phyloP scores from a whole-genome alignment of 495 filamentous ascomycete genomes.

The Xylaria bambusicola region DNA sequence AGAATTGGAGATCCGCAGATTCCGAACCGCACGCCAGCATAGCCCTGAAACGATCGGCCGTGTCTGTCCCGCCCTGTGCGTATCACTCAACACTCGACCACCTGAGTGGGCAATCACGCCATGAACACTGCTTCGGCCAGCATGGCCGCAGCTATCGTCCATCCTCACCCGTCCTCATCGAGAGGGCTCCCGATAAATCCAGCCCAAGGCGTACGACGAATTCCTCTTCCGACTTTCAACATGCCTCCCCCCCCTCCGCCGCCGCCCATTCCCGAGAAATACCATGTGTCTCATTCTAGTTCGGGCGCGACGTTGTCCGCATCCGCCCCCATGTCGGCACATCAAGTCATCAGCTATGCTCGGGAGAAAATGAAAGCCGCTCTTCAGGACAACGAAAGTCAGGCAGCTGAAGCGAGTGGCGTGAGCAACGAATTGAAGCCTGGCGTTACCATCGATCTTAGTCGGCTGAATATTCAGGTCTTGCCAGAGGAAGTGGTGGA shows the following conservation, averaged over 20 bases:
- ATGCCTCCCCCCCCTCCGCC: slow-evolving; percentile 40
- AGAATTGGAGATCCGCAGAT: slow-evolving; percentile 10
- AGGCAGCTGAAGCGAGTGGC: slow-evolving; percentile 66
- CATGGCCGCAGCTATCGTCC: slow-evolving; percentile 30
- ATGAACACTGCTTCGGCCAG: slow-evolving; percentile 34
- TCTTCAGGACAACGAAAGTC: slow-evolving; percentile 66
- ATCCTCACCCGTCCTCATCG: slow-evolving; percentile 27
- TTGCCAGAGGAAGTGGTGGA: slow-evolving; percentile 90
- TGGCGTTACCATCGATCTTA: slow-evolving; percentile 83
- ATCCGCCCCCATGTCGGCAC: slow-evolving; percentile 43
- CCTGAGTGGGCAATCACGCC: slow-evolving; percentile 5
- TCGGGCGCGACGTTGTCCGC: slow-evolving; percentile 42
- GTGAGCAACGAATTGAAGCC: slow-evolving; percentile 73
- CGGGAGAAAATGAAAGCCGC: slow-evolving; percentile 67
- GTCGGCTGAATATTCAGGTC: slow-evolving; percentile 73
- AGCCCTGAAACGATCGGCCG: slow-evolving; percentile 17
- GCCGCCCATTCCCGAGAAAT: slow-evolving; percentile 37
- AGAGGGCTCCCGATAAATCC: slow-evolving; percentile 45
- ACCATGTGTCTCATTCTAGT: slow-evolving; percentile 28
- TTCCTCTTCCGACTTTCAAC: slow-evolving; percentile 34
- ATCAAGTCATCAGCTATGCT: slow-evolving; percentile 58
- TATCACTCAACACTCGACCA: neutral
- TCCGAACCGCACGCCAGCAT: slow-evolving; percentile 12
- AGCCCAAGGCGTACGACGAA: slow-evolving; percentile 38
- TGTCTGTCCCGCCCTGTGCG: neutral